Conservation (phyloP, 2,329 filamentous ascomycete genomes). For the Tolypocladium album region DNA sequence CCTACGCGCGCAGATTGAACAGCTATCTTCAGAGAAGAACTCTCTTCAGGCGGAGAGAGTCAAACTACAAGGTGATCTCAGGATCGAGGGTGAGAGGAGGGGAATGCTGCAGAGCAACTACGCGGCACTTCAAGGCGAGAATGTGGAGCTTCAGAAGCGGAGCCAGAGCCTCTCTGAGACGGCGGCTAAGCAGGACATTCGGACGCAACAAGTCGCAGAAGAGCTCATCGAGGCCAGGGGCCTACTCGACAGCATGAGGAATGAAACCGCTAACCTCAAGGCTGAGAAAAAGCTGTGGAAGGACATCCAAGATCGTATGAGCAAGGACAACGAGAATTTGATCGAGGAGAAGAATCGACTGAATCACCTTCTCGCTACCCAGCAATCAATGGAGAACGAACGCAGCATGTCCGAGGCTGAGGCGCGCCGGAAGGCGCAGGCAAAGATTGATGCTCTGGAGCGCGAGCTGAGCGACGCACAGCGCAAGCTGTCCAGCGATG, state of each 20-base stretch:
- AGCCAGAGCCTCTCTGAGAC: constrained; percentile 67
- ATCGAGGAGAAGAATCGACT: constrained; percentile 76
- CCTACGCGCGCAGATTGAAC: constrained; percentile 75
- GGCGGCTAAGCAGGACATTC: constrained; percentile 80
- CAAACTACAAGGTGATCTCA: constrained; percentile 68
- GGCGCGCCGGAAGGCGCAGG: constrained; percentile 66
- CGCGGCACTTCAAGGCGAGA: constrained; percentile 72
- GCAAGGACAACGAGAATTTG: constrained; percentile 77
- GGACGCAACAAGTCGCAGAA: constrained; percentile 83
- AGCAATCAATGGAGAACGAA: constrained; percentile 87
- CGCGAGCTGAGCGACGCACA: constrained; percentile 68
- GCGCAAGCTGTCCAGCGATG: constrained; percentile 71
- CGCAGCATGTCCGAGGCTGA: constrained; percentile 79
- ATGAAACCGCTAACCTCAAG: constrained; percentile 85
- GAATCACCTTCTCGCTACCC: constrained; percentile 69
- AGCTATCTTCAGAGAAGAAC: constrained; percentile 71
- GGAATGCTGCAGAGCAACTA: constrained; percentile 88
- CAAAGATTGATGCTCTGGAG: constrained; percentile 68
- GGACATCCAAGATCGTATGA: constrained; percentile 79
- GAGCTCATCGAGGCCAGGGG: constrained; percentile 81
- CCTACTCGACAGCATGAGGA: constrained; percentile 74
- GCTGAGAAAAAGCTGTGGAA: constrained; percentile 94
- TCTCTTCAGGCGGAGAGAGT: constrained; percentile 74
- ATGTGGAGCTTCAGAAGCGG: constrained; percentile 75
- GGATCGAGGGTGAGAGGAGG: constrained; percentile 71